These are phyloP conservation scores for Sugiyamaella marilandica DNA, from an alignment of 805 yeast species.

Conservation along the genomic window DNA sequence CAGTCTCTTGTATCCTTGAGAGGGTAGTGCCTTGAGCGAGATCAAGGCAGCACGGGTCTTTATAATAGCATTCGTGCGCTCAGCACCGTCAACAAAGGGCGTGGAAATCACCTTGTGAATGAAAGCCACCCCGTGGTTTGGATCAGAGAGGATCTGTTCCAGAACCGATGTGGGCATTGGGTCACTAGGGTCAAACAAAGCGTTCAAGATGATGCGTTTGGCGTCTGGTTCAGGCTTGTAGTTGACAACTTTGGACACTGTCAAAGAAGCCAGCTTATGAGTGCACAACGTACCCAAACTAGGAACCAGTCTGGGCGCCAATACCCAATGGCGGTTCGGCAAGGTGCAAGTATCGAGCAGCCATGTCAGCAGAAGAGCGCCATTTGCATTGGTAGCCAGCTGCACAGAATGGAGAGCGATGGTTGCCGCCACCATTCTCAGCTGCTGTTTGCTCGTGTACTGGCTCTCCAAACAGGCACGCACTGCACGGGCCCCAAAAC, in stretches of 20 bases:
- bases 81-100: constrained; percentile 53
- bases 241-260: constrained; percentile 72
- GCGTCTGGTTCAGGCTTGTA: constrained; percentile 61
- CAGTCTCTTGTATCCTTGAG: constrained; percentile 76
- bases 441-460: constrained; percentile 60
- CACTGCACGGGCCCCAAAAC: constrained; percentile 94
- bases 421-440: constrained; percentile 66
- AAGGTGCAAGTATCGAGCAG: constrained; percentile 76
- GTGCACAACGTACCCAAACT: constrained; percentile 57
- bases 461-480: constrained; percentile 87
- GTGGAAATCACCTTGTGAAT: constrained; percentile 73
- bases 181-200: constrained; percentile 45
- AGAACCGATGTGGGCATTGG: constrained; percentile 43
- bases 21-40: constrained; percentile 47
- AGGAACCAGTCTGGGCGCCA: constrained; percentile 60
- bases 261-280: constrained; percentile 80
- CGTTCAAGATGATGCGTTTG: constrained; percentile 55
- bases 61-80: constrained; percentile 52
- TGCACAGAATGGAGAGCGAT: constrained; percentile 75
- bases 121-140: constrained; percentile 67
- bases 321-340: constrained; percentile 58
- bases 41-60: constrained; percentile 61
- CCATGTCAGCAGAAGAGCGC: constrained; percentile 89
- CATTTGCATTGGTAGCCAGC: constrained; percentile 78
- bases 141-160: constrained; percentile 60